A percentile compares a stretch with the other conserved stretches of the same genome.
These are phyloP conservation scores for Colletotrichum sublineola DNA, from an alignment of 2,329 filamentous ascomycete species.

Conservation along the genomic window DNA sequence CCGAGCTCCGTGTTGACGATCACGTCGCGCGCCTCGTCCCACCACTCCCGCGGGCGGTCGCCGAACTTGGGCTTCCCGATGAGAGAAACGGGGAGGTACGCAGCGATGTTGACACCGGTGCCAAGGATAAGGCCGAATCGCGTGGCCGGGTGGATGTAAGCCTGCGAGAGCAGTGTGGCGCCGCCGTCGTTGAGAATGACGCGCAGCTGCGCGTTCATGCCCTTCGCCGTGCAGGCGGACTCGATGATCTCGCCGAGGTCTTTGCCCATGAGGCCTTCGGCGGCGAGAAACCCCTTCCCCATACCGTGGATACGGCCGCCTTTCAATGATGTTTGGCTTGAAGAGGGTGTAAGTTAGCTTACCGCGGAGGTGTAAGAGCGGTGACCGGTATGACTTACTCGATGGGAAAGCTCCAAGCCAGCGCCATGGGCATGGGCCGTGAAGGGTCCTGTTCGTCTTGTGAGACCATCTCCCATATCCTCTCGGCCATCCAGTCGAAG, in stretches of 20 bases:
- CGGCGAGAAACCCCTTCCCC: constrained; percentile 76
- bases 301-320: constrained; percentile 71
- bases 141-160: constrained; percentile 70
- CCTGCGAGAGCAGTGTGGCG: constrained; percentile 74
- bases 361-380: background rate
- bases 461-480: constrained; percentile 69
- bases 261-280: constrained; percentile 68
- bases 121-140: constrained; percentile 76
- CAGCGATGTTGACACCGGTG: constrained; percentile 76
- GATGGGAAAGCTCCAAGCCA: constrained; percentile 79
- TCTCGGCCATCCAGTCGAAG: constrained; percentile 77
- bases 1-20: constrained; percentile 77
- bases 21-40: constrained; percentile 70
- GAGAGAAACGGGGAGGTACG: constrained; percentile 70
- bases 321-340: constrained; percentile 74
- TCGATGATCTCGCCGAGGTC: constrained; percentile 72
- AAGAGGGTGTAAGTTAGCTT: constrained; percentile 26
- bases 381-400: constrained; percentile 64
- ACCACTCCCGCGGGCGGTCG: constrained; percentile 67
- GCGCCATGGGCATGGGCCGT: constrained; percentile 67
- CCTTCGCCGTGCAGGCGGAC: constrained; percentile 63
- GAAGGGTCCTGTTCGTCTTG: constrained; percentile 54
- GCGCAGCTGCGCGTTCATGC: constrained; percentile 67
- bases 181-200: constrained; percentile 77
- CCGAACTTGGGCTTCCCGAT: constrained; percentile 71